Percentiles rank a stretch among this genome's conserved stretches.
Conservation (phyloP, 164 flowering plant species). For the Warburgia ugandensis region DNA sequence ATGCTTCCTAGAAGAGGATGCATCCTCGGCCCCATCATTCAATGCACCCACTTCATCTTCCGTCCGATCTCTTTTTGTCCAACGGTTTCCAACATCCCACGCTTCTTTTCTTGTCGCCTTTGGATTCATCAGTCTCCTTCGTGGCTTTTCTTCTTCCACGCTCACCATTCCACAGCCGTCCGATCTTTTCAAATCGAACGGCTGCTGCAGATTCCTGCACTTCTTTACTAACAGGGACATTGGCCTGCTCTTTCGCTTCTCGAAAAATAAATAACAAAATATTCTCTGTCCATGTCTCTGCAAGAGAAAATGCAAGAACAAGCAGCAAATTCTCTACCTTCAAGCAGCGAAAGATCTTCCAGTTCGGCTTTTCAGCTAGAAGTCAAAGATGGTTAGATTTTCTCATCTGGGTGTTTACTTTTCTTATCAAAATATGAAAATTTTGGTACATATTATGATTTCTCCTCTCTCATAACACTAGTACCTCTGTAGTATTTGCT, state of each 20-base stretch:
- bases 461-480: too few relatives aligned
- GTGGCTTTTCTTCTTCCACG: slow-evolving; percentile 57
- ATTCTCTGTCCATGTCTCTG: slow-evolving; percentile 4
- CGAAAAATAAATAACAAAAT: not conserved
- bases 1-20: not conserved
- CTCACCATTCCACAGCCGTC: slow-evolving; percentile 18
- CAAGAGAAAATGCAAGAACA: slow-evolving; percentile 58
- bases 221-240: slow-evolving; percentile 11
- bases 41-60: slow-evolving; percentile 16
- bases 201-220: slow-evolving; percentile 8
- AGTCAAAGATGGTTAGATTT: slow-evolving; percentile 64
- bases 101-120: slow-evolving; percentile 33
- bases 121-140: slow-evolving; percentile 31
- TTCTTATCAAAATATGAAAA: too few relatives aligned
- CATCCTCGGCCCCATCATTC: slow-evolving; percentile 2
- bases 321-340: slow-evolving; percentile 70
- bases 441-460: too few relatives aligned
- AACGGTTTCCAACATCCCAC: slow-evolving; percentile 33
- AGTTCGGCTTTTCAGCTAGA: slow-evolving; percentile 81
- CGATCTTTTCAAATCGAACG: slow-evolving; percentile 38
- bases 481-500: too few relatives aligned
- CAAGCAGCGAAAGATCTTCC: slow-evolving; percentile 93
- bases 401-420: slow-evolving; percentile 6
- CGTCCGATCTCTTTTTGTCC: slow-evolving; percentile 35
- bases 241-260: slow-evolving; percentile 49